Conservation (phyloP, 805 yeast species). For the Brettanomyces sp. region DNA sequence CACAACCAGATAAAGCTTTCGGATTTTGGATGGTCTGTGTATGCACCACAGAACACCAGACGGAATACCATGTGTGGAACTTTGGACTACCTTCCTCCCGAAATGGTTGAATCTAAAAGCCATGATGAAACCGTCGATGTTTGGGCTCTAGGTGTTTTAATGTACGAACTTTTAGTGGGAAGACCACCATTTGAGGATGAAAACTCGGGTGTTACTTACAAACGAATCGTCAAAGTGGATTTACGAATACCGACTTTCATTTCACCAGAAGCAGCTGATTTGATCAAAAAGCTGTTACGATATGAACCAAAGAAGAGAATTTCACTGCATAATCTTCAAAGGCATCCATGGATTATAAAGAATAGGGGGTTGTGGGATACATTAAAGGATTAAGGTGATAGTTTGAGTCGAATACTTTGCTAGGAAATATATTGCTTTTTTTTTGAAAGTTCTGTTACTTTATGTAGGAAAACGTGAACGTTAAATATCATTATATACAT, state of each 20-base stretch:
- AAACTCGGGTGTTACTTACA: conserved; percentile 68
- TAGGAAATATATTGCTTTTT: neutral
- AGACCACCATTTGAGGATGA: conserved; percentile 87
- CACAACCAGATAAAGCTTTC: conserved; percentile 75
- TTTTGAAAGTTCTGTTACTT: too few species aligned
- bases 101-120: conserved; percentile 76
- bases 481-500: neutral
- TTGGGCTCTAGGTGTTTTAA: conserved; percentile 86
- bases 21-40: conserved; percentile 96
- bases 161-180: conserved; percentile 82
- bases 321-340: conserved; percentile 47
- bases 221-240: conserved; percentile 71
- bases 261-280: conserved; percentile 65
- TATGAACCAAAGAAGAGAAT: conserved; percentile 64
- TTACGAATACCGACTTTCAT: conserved; percentile 63
- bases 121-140: conserved; percentile 76
- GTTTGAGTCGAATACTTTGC: neutral
- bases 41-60: conserved; percentile 38
- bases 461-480: too few species aligned
- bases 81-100: conserved; percentile 89
- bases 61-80: conserved; percentile 91
- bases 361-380: conserved; percentile 52
- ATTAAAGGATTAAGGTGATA: neutral
- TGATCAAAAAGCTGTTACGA: conserved; percentile 54
- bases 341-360: conserved; percentile 78